Conservation (phyloP, 345 rosid species). For the Gossypium bickii region DNA sequence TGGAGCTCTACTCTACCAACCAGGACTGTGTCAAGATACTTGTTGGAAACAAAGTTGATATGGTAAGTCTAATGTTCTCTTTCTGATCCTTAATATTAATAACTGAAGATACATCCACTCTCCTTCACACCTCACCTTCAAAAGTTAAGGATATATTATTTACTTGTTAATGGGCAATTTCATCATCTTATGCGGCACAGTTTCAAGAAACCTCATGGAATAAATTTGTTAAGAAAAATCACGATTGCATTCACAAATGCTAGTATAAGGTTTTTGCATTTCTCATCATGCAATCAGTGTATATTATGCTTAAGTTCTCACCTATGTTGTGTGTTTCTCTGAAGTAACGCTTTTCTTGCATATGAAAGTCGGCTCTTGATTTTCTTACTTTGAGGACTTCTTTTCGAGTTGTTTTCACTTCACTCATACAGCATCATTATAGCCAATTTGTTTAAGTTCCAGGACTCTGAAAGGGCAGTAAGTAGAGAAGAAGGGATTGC, state of each 20-base stretch:
- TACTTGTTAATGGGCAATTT: too few species aligned
- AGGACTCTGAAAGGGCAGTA: constrained; percentile 85
- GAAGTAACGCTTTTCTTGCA: too few species aligned
- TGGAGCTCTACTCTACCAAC: constrained; percentile 78
- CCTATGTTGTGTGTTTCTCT: background rate
- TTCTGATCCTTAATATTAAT: background rate
- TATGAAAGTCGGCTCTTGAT: too few species aligned
- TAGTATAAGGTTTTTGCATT: background rate
- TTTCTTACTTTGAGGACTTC: too few species aligned
- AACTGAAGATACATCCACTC: too few species aligned
- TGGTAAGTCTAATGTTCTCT: constrained; percentile 27
- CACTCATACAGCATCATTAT: background rate
- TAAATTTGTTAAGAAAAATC: too few species aligned
- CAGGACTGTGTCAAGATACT: constrained; percentile 86
- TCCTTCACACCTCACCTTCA: too few species aligned
- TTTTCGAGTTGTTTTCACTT: too few species aligned
- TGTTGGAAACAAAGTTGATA: constrained; percentile 92
- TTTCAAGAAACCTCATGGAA: too few species aligned
- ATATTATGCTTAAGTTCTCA: background rate
- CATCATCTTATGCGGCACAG: too few species aligned
- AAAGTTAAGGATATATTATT: too few species aligned
- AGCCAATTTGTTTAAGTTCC: constrained; percentile 15
- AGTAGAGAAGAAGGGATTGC: constrained; percentile 78
- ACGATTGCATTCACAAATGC: too few species aligned
- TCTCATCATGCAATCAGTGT: background rate